A percentile compares a stretch with the other conserved stretches of the same genome.
phyloP scores from a whole-genome alignment of 1,284 basidiomycete species.

The Cryptococcus sp. region DNA sequence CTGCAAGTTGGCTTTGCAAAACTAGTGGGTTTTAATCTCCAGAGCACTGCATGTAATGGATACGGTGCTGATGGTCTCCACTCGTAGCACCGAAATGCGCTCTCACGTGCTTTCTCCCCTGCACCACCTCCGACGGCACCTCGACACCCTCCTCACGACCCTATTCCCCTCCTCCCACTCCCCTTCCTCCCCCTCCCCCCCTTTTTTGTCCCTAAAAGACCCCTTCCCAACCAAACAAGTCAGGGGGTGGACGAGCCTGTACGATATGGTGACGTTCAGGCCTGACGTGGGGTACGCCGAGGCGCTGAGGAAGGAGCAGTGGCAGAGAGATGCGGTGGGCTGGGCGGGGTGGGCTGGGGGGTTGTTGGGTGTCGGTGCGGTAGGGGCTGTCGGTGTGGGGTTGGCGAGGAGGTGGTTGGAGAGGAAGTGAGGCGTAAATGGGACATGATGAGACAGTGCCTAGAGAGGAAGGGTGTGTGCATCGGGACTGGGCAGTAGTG shows the following conservation, averaged over 20 bases:
- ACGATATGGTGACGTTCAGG: slow-evolving; percentile 96
- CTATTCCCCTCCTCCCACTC: slow-evolving; percentile 60
- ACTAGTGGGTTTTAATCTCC: slow-evolving; percentile 68
- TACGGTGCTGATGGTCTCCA: not conserved
- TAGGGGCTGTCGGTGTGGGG: slow-evolving; percentile 6
- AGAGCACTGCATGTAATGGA: slow-evolving; percentile 1
- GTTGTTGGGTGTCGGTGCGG: slow-evolving; percentile 6
- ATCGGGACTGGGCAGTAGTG: too few relatives aligned
- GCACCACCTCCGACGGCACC: slow-evolving; percentile 73
- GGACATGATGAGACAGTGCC: not conserved
- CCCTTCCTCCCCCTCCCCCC: slow-evolving; percentile 48
- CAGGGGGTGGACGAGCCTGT: slow-evolving; percentile 82
- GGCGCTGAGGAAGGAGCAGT: slow-evolving; percentile 45
- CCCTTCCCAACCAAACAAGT: slow-evolving; percentile 54
- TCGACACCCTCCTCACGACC: slow-evolving; percentile 63
- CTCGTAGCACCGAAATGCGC: slow-evolving; percentile 81
- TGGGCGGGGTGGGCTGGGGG: slow-evolving; percentile 16
- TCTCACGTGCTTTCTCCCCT: slow-evolving; percentile 78
- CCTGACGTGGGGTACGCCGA: slow-evolving; percentile 84
- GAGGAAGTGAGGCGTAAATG: not conserved
- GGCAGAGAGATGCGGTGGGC: slow-evolving; percentile 41
- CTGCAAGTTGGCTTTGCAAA: slow-evolving; percentile 84
- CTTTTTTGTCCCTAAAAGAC: slow-evolving; percentile 53
- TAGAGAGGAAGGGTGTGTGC: not conserved
- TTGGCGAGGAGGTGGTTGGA: slow-evolving; percentile 19